These are phyloP conservation scores for Hydrangea macrophylla DNA, from an alignment of 148 eudicot genomes.

Conservation along the genomic window DNA sequence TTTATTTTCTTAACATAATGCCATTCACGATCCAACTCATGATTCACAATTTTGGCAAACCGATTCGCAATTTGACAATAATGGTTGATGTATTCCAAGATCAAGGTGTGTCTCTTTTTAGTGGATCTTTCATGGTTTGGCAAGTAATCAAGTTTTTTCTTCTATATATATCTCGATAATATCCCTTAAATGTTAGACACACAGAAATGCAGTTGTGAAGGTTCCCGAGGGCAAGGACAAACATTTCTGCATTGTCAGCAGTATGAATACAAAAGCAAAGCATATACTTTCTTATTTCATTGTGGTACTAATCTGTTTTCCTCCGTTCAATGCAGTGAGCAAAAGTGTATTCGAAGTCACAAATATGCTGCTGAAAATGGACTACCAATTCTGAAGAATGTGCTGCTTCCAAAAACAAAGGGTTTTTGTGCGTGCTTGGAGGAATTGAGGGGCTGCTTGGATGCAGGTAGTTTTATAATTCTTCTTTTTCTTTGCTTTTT, in stretches of 20 bases:
- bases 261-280: conserved; percentile 5
- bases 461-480: conserved; percentile 60
- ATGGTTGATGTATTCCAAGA: neutral
- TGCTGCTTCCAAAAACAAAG: conserved; percentile 86
- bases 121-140: no score
- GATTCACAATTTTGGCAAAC: no score
- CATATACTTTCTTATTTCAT: neutral
- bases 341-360: conserved; percentile 67
- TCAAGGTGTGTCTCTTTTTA: neutral
- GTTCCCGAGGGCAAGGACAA: neutral
- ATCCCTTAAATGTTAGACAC: neutral
- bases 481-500: neutral
- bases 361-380: conserved; percentile 81
- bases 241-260: neutral
- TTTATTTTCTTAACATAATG: no score
- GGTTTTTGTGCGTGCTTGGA: conserved; percentile 72
- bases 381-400: conserved; percentile 66
- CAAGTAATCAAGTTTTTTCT: no score
- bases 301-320: neutral
- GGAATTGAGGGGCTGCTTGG: conserved; percentile 59
- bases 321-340: conserved; percentile 48
- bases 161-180: neutral
- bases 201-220: neutral
- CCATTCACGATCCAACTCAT: no score
- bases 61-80: conserved; percentile 2